Evolutionary conservation across 2,329 filamentous ascomycete genomes (phyloP).

Genomic region (Aspergillus aculeatus): DNA sequence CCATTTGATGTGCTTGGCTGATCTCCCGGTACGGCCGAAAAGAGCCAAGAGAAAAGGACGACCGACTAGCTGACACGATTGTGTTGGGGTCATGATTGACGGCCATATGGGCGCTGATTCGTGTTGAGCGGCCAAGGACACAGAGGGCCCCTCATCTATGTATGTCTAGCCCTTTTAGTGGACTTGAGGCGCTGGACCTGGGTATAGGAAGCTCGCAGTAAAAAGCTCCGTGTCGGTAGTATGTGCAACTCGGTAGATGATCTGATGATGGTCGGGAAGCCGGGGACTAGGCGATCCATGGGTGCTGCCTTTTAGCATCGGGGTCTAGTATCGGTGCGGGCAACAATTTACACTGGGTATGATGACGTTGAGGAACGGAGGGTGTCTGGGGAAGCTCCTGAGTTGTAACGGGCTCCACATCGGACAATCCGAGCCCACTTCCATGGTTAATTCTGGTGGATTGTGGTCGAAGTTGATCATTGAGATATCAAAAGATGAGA

Average conservation of each 20-base stretch:
- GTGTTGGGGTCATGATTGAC: background rate
- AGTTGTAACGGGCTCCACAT: background rate
- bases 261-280: background rate
- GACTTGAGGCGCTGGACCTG: background rate
- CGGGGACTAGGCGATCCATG: background rate
- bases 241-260: background rate
- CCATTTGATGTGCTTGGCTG: background rate
- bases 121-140: background rate
- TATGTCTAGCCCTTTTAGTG: background rate
- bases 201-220: background rate
- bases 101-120: background rate
- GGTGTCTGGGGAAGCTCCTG: background rate
- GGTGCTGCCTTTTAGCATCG: background rate
- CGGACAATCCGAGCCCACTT: background rate
- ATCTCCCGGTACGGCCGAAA: background rate
- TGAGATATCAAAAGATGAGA: background rate
- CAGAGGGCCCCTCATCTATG: background rate
- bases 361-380: background rate
- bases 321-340: background rate
- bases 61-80: slow-evolving; percentile 3
- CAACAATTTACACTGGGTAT: background rate
- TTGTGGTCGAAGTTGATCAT: background rate
- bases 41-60: background rate
- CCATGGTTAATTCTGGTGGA: background rate
- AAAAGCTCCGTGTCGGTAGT: background rate